Conservation (phyloP, 1,284 basidiomycete genomes). For the Trametes sp. region DNA sequence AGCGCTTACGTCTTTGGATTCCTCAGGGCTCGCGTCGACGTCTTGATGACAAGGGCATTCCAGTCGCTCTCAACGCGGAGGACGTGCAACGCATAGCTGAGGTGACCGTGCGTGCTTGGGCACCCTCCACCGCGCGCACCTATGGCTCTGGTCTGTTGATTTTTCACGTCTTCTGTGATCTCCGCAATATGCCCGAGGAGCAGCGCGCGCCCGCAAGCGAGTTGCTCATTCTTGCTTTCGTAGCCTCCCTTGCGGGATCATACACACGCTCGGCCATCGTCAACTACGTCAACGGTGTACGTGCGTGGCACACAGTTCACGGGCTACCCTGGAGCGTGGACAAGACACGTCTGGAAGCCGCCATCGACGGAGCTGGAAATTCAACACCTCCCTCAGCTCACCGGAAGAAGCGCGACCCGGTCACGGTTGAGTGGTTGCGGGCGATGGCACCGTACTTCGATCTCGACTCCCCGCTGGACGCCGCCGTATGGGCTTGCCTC, state of each 20-base stretch:
- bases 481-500: constrained; percentile 43
- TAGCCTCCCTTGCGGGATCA: constrained; percentile 23
- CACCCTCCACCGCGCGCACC: constrained; percentile 28
- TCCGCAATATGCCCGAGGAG: constrained; percentile 29
- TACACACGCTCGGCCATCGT: constrained; percentile 30
- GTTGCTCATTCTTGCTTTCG: constrained; percentile 25
- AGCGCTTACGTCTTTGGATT: constrained; percentile 35
- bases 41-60: background rate
- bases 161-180: constrained; percentile 44
- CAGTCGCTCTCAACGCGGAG: background rate
- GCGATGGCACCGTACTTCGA: constrained; percentile 14
- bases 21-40: background rate
- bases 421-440: constrained; percentile 19
- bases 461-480: constrained; percentile 36
- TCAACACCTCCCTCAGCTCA: constrained; percentile 14
- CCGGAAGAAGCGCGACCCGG: constrained; percentile 21
- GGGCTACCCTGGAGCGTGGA: constrained; percentile 29
- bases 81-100: constrained; percentile 29
- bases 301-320: constrained; percentile 40
- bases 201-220: constrained; percentile 26
- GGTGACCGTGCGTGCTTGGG: constrained; percentile 30
- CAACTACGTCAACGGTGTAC: constrained; percentile 34
- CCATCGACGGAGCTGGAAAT: constrained; percentile 18
- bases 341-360: constrained; percentile 5
- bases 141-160: constrained; percentile 42